A percentile compares a stretch with the other conserved stretches of the same genome.
Conservation (phyloP, 352 stramenopile genomes). For the Phytopythium delawarense region DNA sequence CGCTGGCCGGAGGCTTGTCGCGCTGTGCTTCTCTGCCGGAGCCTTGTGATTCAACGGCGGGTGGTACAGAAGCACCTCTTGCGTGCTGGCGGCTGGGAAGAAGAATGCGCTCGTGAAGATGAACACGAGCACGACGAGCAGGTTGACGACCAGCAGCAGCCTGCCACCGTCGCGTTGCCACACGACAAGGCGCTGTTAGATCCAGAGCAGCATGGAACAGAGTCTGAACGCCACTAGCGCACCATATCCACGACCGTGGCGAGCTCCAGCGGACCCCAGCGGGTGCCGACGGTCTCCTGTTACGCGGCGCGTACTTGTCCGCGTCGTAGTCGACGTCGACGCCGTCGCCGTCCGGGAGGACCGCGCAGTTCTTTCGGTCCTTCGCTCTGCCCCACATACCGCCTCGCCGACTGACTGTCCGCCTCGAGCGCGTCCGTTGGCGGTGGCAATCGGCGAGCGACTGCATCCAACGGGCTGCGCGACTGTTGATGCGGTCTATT, state of each 20-base stretch:
- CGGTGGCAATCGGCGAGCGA: neutral
- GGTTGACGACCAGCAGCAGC: constrained; percentile 46
- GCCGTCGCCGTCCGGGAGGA: constrained; percentile 6
- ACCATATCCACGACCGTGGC: constrained; percentile 19
- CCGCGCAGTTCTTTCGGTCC: neutral
- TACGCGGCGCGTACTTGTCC: neutral
- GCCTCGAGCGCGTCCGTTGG: neutral
- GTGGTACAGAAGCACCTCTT: constrained; percentile 31
- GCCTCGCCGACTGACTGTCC: neutral
- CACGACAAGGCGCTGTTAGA: neutral
- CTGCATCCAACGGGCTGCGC: neutral
- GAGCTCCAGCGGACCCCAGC: constrained; percentile 6
- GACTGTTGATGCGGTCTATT: constrained; percentile 2
- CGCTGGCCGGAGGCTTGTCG: neutral
- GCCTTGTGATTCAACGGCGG: constrained; percentile 27
- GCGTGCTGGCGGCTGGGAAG: constrained; percentile 30
- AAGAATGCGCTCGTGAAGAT: constrained; percentile 51
- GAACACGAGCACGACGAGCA: constrained; percentile 37
- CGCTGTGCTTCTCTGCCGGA: neutral
- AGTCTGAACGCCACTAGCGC: neutral
- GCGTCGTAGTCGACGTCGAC: neutral
- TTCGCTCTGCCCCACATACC: neutral
- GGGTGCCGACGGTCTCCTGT: neutral
- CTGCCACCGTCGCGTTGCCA: constrained; percentile 10
- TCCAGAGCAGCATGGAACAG: neutral